These are phyloP conservation scores for Trametes polyzona DNA, from an alignment of 1,284 basidiomycete species.

Conservation along the genomic window DNA sequence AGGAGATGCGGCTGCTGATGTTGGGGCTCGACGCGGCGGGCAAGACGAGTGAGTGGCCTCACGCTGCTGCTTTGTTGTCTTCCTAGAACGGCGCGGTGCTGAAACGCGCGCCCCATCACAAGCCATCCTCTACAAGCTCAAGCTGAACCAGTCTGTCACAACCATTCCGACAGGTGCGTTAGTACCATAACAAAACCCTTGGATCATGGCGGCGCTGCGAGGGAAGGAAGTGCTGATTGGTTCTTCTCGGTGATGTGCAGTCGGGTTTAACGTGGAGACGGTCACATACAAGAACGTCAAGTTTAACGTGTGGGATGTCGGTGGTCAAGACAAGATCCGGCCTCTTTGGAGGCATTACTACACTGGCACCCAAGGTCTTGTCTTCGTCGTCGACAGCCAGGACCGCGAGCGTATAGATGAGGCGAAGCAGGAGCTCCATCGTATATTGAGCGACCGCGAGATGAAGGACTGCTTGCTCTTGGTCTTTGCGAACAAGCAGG, in stretches of 20 bases:
- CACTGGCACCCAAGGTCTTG: conserved; percentile 99
- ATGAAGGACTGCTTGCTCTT: conserved; percentile 98
- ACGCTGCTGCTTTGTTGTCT: neutral
- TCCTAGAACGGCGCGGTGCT: conserved; percentile 9
- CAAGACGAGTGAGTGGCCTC: conserved; percentile 80
- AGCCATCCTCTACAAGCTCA: conserved; percentile 99
- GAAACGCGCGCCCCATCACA: conserved; percentile 21
- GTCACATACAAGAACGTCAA: conserved; percentile 99
- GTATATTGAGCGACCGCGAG: conserved; percentile 96
- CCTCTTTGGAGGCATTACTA: conserved; percentile 98
- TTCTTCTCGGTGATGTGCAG: conserved; percentile 44
- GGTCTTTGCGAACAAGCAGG: conserved; percentile 99
- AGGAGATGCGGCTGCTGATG: conserved; percentile 96
- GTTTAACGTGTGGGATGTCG: conserved; percentile 99
- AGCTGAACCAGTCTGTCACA: conserved; percentile 98
- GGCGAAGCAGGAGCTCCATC: conserved; percentile 94
- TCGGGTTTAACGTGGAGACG: conserved; percentile 99
- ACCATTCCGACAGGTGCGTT: conserved; percentile 94
- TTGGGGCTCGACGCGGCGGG: conserved; percentile 95
- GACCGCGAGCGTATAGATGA: conserved; percentile 97
- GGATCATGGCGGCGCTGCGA: neutral
- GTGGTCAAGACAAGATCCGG: conserved; percentile 98
- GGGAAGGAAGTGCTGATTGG: neutral
- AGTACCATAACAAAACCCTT: neutral
- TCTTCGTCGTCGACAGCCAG: conserved; percentile 92